phyloP scores from a whole-genome alignment of 768 basidiomycete species.

The Podaxis carcinomalis region DNA sequence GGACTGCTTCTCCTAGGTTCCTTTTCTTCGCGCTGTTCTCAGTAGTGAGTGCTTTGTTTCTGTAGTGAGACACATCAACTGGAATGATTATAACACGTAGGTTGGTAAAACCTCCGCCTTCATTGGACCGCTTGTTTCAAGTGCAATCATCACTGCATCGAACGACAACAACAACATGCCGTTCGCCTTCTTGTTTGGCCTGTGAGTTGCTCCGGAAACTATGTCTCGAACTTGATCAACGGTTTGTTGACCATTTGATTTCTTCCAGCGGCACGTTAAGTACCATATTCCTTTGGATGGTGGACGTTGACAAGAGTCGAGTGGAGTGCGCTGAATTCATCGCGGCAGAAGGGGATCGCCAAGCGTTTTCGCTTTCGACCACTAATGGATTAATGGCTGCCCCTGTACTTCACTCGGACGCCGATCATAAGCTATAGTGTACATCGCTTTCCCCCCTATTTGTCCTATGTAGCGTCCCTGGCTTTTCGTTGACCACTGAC shows the following conservation, averaged over 20 bases:
- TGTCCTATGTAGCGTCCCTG: background rate
- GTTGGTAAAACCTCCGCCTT: conserved; percentile 75
- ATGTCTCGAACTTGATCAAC: background rate
- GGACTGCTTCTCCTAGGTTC: conserved; percentile 35
- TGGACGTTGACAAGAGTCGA: conserved; percentile 63
- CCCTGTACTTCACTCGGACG: conserved; percentile 20
- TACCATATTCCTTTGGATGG: conserved; percentile 55
- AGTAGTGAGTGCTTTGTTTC: conserved; percentile 36
- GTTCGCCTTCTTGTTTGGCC: conserved; percentile 66
- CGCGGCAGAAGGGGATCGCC: conserved; percentile 38
- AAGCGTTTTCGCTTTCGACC: conserved; percentile 17
- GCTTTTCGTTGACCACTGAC: background rate
- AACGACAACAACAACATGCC: conserved; percentile 72
- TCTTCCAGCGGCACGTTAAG: conserved; percentile 39
- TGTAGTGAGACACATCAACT: background rate
- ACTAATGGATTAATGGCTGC: background rate
- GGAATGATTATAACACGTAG: conserved; percentile 22
- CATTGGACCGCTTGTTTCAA: conserved; percentile 71
- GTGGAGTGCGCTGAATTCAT: conserved; percentile 61
- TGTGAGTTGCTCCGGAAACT: conserved; percentile 42
- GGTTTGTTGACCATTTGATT: background rate
- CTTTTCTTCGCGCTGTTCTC: conserved; percentile 74
- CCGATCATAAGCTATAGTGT: conserved; percentile 16
- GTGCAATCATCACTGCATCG: conserved; percentile 67
- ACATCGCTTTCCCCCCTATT: too few relatives aligned